Evolutionary conservation across 345 rosid species (phyloP).

Genomic region (Populus davidiana): DNA sequence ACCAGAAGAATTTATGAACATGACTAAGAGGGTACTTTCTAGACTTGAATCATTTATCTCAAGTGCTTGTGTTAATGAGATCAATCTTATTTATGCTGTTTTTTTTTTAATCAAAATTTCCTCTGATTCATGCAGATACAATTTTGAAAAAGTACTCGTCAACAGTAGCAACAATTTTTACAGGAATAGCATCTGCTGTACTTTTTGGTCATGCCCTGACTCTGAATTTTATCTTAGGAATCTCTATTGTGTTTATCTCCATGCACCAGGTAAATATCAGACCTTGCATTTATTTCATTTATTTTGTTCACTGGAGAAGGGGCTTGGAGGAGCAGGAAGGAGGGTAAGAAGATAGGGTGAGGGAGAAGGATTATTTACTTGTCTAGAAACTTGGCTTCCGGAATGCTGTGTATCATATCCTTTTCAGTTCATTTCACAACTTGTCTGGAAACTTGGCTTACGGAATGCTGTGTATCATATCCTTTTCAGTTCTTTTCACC

Average conservation of each 20-base stretch:
- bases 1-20: not conserved
- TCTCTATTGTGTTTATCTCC: conserved; percentile 89
- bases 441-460: conserved; percentile 14
- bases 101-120: not conserved
- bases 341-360: not conserved
- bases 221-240: conserved; percentile 83
- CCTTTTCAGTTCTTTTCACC: conserved; percentile 77
- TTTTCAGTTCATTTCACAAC: conserved; percentile 79
- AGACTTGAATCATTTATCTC: conserved; percentile 7
- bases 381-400: not conserved
- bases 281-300: not conserved
- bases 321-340: not conserved
- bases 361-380: not conserved
- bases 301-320: not conserved
- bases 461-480: not conserved
- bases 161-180: conserved; percentile 95
- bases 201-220: conserved; percentile 91
- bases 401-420: not conserved
- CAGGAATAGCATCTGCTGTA: conserved; percentile 88
- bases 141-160: conserved; percentile 98
- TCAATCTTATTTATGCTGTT: not conserved
- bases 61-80: not conserved
- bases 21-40: not conserved
- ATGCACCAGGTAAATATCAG: conserved; percentile 82
- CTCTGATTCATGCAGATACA: conserved; percentile 60